Evolutionary conservation across 164 flowering plant genomes (phyloP), one percentile per base, ranked within the genome.

Genomic region (Kalanchoe fedtschenkoi): DNA sequence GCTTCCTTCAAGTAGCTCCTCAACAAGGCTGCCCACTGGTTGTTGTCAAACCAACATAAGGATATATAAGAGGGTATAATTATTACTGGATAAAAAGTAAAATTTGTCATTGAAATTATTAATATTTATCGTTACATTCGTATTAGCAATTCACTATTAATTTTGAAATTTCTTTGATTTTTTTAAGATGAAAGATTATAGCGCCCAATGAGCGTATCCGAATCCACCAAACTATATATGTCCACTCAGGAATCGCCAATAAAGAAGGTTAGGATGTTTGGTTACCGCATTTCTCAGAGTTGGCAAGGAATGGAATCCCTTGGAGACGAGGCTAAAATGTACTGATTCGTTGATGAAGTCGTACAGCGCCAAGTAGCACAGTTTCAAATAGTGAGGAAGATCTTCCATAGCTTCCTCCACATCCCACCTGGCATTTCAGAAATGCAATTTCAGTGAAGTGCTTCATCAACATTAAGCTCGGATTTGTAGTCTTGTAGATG

Each of bases 341-440:
- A 39, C 63, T 14, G 46, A 16, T 62, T 66, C 75, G 35, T 72
- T 68, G 0, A 34, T 64, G 58, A 62, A 51, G 62, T 73, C 67
- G 8, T 54, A 51, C 65, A 72, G 26, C 26, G 75, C 73, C 17
- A 63, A 14, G 47, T 55, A 72, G 64, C 74, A 62, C 32, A 62
- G 14, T 44, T 70, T 70, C 81, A 72, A 63, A 60, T 72, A 70
- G 11, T 66, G 53, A 6, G 81, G 78, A 10, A 77, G 69, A 17
- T 64, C 28, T 10, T 65, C 69, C 35, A 65, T 55, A 0, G 70
- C 70, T 24, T 63, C 61, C 4, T 63, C 61, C 4, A 62, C 58
- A 42, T 74, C 74, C 80, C 80, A 77, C 39, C 77, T 77, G 59
- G 29, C 22, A 21, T 47, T 47, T 11, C 28, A 6, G 14, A 47